Evolutionary conservation across 768 basidiomycete species (phyloP).

Genomic region (Leccinum olivaceopallidum): DNA sequence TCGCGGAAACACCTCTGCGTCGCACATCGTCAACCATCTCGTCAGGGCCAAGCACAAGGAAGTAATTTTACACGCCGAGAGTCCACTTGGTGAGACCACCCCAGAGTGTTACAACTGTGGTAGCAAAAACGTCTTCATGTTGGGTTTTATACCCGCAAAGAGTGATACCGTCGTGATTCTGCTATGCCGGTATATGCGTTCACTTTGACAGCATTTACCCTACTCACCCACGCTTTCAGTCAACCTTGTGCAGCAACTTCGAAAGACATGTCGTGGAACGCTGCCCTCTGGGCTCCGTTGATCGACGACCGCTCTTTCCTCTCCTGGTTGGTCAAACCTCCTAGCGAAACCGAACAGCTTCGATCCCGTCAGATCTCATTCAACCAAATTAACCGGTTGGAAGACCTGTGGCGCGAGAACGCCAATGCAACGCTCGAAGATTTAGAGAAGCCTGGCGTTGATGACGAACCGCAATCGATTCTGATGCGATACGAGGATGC

Average conservation of each 20-base stretch:
- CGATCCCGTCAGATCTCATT: slow-evolving; percentile 97
- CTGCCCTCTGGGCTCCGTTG: slow-evolving; percentile 95
- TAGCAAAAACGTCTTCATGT: slow-evolving; percentile 99
- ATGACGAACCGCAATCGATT: slow-evolving; percentile 96
- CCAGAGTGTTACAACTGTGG: slow-evolving; percentile 99
- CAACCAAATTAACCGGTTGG: slow-evolving; percentile 94
- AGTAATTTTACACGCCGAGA: slow-evolving; percentile 93
- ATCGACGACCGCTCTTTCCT: slow-evolving; percentile 98
- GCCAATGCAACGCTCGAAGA: slow-evolving; percentile 94
- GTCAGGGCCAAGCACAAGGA: slow-evolving; percentile 99
- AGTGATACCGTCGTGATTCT: slow-evolving; percentile 98
- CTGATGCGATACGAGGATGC: slow-evolving; percentile 94
- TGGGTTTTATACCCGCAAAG: slow-evolving; percentile 99
- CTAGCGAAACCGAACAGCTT: slow-evolving; percentile 93
- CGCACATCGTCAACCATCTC: slow-evolving; percentile 98
- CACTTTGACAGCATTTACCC: not conserved
- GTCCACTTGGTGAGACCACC: slow-evolving; percentile 93
- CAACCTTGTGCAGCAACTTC: slow-evolving; percentile 98
- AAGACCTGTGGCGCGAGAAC: slow-evolving; percentile 98
- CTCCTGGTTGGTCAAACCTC: slow-evolving; percentile 99
- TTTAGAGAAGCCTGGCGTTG: slow-evolving; percentile 94
- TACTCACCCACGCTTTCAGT: slow-evolving; percentile 40
- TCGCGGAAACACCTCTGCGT: slow-evolving; percentile 95
- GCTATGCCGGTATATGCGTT: slow-evolving; percentile 76
- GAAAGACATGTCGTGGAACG: slow-evolving; percentile 99